Evolutionary conservation across 139 green algal species (phyloP).

Genomic region (Zygnema circumcarinatum): DNA sequence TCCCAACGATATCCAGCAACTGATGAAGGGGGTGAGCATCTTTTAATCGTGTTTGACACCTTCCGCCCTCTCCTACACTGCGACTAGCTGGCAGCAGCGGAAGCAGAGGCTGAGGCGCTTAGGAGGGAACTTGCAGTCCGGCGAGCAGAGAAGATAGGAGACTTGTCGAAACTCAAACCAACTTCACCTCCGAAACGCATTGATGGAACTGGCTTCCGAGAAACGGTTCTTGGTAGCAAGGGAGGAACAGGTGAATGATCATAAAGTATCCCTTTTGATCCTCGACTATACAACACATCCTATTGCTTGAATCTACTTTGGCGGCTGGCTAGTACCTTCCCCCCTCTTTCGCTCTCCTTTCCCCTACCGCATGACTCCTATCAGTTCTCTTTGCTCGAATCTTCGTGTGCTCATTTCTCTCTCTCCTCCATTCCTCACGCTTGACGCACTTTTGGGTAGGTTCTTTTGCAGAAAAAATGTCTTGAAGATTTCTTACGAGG

Average conservation of each 20-base stretch:
- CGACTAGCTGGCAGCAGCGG: constrained; percentile 44
- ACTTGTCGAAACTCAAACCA: constrained; percentile 23
- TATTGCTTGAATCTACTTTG: too few species aligned
- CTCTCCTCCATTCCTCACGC: neutral
- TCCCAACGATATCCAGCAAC: neutral
- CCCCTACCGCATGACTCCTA: too few species aligned
- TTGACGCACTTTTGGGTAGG: too few species aligned
- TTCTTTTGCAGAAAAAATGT: too few species aligned
- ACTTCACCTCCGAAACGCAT: constrained; percentile 20
- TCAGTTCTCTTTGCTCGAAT: too few species aligned
- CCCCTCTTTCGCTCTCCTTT: too few species aligned
- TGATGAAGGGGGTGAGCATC: neutral
- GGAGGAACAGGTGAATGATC: constrained; percentile 14
- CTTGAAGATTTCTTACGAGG: too few species aligned
- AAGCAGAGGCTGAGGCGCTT: constrained; percentile 38
- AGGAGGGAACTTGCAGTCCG: constrained; percentile 7
- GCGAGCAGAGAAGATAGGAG: constrained; percentile 22
- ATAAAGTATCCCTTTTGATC: constrained; percentile 1
- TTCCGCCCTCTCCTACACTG: too few species aligned
- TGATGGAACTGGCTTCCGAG: constrained; percentile 37
- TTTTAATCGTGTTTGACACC: constrained; percentile 5
- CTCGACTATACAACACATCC: too few species aligned
- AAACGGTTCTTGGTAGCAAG: constrained; percentile 30
- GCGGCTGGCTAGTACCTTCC: too few species aligned
- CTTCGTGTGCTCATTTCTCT: too few species aligned